These are phyloP conservation scores for Hawksworthiomyces lignivorus DNA, from an alignment of 2,329 filamentous ascomycete genomes.

Conservation along the genomic window DNA sequence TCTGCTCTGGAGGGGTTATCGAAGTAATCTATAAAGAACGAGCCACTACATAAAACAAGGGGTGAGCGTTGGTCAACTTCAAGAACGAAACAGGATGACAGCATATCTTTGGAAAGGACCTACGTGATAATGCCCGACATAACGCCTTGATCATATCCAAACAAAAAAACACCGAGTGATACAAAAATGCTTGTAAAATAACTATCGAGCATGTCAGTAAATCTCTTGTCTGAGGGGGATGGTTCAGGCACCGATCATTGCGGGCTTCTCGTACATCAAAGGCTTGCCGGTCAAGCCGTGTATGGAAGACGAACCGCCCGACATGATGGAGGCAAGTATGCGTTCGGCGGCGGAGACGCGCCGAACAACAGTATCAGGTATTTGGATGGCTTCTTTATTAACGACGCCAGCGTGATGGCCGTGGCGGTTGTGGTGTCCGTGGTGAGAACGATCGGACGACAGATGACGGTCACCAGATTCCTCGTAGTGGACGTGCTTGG, in stretches of 20 bases:
- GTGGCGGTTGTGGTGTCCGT: slow-evolving; percentile 9
- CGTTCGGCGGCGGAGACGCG: slow-evolving; percentile 60
- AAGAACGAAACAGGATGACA: too few species aligned
- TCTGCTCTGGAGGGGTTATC: slow-evolving; percentile 78
- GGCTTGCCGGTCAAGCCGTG: slow-evolving; percentile 94
- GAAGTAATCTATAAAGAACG: slow-evolving; percentile 88
- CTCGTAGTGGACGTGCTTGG: slow-evolving; percentile 65
- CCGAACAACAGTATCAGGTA: slow-evolving; percentile 61
- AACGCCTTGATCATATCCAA: slow-evolving; percentile 84
- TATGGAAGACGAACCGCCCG: slow-evolving; percentile 65
- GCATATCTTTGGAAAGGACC: slow-evolving; percentile 22
- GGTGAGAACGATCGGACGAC: slow-evolving; percentile 13
- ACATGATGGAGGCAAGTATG: slow-evolving; percentile 77
- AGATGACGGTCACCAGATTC: slow-evolving; percentile 35
- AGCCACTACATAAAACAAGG: too few species aligned
- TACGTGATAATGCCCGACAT: slow-evolving; percentile 71
- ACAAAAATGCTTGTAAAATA: slow-evolving; percentile 94
- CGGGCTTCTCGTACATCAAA: slow-evolving; percentile 54
- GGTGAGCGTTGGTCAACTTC: too few species aligned
- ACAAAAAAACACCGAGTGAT: slow-evolving; percentile 78
- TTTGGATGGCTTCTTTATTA: slow-evolving; percentile 71
- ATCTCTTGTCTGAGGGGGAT: too few species aligned
- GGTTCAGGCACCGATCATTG: too few species aligned
- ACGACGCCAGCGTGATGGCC: slow-evolving; percentile 34
- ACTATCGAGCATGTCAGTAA: slow-evolving; percentile 39